Base-by-base conservation (phyloP, 176 grass and related monocot genomes). In the Hordeum vulgare region DNA sequence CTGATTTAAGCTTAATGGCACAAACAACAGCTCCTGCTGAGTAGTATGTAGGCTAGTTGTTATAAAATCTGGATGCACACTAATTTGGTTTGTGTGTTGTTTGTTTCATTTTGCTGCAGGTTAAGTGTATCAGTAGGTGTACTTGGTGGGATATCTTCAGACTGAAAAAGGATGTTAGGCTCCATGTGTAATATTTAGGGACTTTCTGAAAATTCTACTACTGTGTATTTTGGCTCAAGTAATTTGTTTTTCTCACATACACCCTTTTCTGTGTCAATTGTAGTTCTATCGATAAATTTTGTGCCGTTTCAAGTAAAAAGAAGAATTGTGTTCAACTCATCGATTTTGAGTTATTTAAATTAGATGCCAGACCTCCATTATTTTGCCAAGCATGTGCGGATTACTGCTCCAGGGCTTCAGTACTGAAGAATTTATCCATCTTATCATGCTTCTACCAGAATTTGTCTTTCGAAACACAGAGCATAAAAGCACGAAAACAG, bases 101-200 rank as follows among this genome's bases (percentile, higher is more conserved):
- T 39, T 64, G 62, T 71, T 82, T 4, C 26, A 71, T 57, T 63
- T 86, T n/a, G 21, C 14, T 59, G 41, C 56, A 90, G 87, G 78
- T 64, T 78, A 28, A 82, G 10, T 33, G 40, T 31, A 61, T 60
- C 45, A 37, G 68, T 73, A 70, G 71, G 49, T 51, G 47, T 17
- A 75, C 2, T 35, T 12, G 27, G 70, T 84, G 71, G 56, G 33
- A 78, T 44, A 6, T 71, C 69, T 63, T 81, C 41, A 64, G 42
- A 11, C 5, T 3, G 14, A 44, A 54, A 81, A 81, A 65, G 1
- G 8, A 71, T 33, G 23, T 77, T 65, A 57, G 54, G 78, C 41
- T 81, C 31, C 29, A 25, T 44, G 44, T 81, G 54, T 81, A 77
- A 41, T 41, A 61, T 63, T 25, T 81, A 89, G 78, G 54, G 33